Evolutionary conservation across 176 grass and related monocot genomes (phyloP), one percentile per base, ranked within the genome.

Genomic region (Oryza officinalis): DNA sequence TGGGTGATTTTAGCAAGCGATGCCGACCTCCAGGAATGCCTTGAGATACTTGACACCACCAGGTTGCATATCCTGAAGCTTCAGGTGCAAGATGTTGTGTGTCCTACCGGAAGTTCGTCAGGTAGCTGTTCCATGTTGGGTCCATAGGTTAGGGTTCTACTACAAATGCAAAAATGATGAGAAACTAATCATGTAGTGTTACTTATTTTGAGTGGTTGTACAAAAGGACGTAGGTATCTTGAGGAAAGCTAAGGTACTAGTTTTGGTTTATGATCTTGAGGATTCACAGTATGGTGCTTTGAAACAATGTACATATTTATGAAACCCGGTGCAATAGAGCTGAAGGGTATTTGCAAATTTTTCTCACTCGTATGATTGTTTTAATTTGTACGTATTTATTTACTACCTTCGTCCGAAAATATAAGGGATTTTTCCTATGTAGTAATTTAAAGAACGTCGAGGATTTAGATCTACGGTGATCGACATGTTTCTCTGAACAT

Each of bases 11-110:
- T 94, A 41, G 88, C 33, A 10, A 88, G 66, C 15, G 84, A 88
- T 0, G 72, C 69, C 26, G 92, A 94, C 74, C 71, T 94, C 64
- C 78, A 84, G 63, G 88, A 91, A 76, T 94, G 92, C 63, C 61
- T 80, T 80, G 88, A 94, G 18, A 63, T 83, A 18, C 22, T 88
- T 43, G 85, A 90, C 65, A 76, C 28, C 26, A 73, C n/a, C 1
- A 38, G 72, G 13, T 54, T 47, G 20, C 46, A 41, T 13, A 50
- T 76, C 35, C 6, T 91, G 43, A 83, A 86, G 72, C 11, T 94
- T 74, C 82, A 86, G 72, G 88, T 90, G 45, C 49, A 77, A 72
- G 88, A 93, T 88, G 38, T 86, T 54, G 41, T 26, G 33, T 80
- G 18, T 23, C 68, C 37, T 67, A 26, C 79, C 1, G 3, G 68